phyloP scores from a whole-genome alignment of 2,329 filamentous ascomycete genomes.

The Fusarium anthophilum region DNA sequence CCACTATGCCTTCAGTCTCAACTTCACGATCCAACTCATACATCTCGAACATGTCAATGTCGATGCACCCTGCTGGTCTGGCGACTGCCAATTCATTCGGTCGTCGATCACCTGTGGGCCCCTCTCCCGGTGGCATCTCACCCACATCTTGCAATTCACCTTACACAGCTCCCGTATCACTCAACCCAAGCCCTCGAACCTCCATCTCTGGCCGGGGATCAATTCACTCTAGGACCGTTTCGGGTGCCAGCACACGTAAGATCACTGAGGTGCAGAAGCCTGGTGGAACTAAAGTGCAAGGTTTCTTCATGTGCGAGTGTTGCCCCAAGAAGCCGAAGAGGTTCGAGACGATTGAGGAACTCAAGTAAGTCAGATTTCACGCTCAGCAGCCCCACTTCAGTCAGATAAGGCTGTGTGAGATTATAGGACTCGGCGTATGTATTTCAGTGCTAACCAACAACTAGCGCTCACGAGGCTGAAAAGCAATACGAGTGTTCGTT shows the following conservation, averaged over 20 bases:
- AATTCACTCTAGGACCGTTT: slow-evolving; percentile 57
- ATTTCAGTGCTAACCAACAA: slow-evolving; percentile 36
- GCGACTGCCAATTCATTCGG: slow-evolving; percentile 57
- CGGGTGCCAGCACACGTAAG: slow-evolving; percentile 61
- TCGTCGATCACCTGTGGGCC: slow-evolving; percentile 56
- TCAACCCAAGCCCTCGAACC: slow-evolving; percentile 60
- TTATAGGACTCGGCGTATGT: not conserved
- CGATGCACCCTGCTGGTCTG: slow-evolving; percentile 50
- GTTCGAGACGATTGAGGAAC: slow-evolving; percentile 41
- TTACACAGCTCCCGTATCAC: slow-evolving; percentile 58
- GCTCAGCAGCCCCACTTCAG: slow-evolving; percentile 3
- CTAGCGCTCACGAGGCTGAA: slow-evolving; percentile 86
- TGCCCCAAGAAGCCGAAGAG: slow-evolving; percentile 37
- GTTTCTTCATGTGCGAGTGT: slow-evolving; percentile 38
- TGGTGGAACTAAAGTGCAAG: slow-evolving; percentile 62
- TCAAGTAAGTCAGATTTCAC: slow-evolving; percentile 70
- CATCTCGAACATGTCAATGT: slow-evolving; percentile 56
- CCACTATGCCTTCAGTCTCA: slow-evolving; percentile 55
- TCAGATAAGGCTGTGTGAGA: slow-evolving; percentile 11
- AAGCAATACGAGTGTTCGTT: slow-evolving; percentile 96
- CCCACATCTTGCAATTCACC: slow-evolving; percentile 61
- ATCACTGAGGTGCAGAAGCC: slow-evolving; percentile 61
- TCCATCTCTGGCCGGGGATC: slow-evolving; percentile 54
- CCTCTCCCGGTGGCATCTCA: slow-evolving; percentile 61
- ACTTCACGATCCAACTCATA: slow-evolving; percentile 59